phyloP scores from a whole-genome alignment of 1,284 basidiomycete species.

The Sporisorium scitamineum region DNA sequence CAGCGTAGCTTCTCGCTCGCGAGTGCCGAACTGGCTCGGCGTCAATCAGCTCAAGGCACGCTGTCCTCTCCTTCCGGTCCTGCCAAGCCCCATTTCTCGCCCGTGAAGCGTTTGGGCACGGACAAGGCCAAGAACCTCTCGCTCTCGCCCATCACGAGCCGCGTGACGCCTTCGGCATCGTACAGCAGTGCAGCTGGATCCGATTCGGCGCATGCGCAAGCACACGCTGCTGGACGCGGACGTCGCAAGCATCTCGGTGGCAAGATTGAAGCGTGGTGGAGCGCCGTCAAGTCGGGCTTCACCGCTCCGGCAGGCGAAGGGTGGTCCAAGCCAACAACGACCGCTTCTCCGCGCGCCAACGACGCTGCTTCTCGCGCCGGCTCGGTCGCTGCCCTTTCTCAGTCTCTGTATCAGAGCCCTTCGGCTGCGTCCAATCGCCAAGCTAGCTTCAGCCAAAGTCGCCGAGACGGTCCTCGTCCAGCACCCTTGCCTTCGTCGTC shows the following conservation, averaged over 20 bases:
- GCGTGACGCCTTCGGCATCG: slow-evolving; percentile 40
- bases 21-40: slow-evolving; percentile 35
- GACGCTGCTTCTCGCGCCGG: slow-evolving; percentile 12
- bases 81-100: slow-evolving; percentile 36
- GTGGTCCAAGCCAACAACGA: slow-evolving; percentile 24
- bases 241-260: slow-evolving; percentile 55
- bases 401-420: slow-evolving; percentile 34
- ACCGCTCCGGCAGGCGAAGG: slow-evolving; percentile 32
- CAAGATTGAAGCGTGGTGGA: slow-evolving; percentile 67
- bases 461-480: slow-evolving; percentile 25
- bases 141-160: slow-evolving; percentile 56
- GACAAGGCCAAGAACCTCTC: slow-evolving; percentile 53
- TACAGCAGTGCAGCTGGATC: slow-evolving; percentile 36
- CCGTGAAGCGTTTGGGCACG: slow-evolving; percentile 41
- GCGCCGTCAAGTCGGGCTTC: slow-evolving; percentile 65
- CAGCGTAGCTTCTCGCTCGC: slow-evolving; percentile 46
- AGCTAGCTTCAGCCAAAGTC: slow-evolving; percentile 15
- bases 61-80: slow-evolving; percentile 26
- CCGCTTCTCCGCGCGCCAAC: slow-evolving; percentile 21
- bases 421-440: slow-evolving; percentile 12
- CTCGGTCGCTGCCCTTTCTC: slow-evolving; percentile 36
- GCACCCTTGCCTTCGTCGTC: slow-evolving; percentile 22
- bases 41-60: slow-evolving; percentile 11
- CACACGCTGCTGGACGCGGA: slow-evolving; percentile 40
- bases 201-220: slow-evolving; percentile 29